A percentile compares a stretch with the other conserved stretches of the same genome.
Conservation (phyloP, 2,329 filamentous ascomycete species). For the Coccinonectria pachysandricola region DNA sequence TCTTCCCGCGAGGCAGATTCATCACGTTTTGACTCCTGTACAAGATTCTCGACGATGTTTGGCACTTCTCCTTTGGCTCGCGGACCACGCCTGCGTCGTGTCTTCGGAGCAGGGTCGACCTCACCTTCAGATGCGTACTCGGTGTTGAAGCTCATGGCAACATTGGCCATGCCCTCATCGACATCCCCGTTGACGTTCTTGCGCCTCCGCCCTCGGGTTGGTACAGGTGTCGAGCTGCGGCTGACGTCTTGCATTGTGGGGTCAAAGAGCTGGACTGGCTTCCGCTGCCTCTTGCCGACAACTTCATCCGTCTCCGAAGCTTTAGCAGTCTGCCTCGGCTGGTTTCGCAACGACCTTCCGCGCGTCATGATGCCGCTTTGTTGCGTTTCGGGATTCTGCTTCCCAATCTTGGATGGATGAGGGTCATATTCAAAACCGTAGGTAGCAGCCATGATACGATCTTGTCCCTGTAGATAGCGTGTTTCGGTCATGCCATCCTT, state of each 20-base stretch:
- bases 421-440: conserved; percentile 54
- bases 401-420: conserved; percentile 45
- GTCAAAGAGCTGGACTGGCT: conserved; percentile 40
- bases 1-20: conserved; percentile 11
- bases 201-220: conserved; percentile 22
- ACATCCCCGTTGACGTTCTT: conserved; percentile 21
- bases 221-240: conserved; percentile 40
- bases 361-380: conserved; percentile 40
- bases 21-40: conserved; percentile 10
- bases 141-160: conserved; percentile 24
- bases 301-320: conserved; percentile 44
- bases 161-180: conserved; percentile 17
- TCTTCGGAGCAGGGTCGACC: conserved; percentile 16
- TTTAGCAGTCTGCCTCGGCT: conserved; percentile 47
- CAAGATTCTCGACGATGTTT: conserved; percentile 17
- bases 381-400: conserved; percentile 48
- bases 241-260: conserved; percentile 40
- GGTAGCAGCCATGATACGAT: conserved; percentile 46
- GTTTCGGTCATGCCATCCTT: conserved; percentile 34
- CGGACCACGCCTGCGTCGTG: conserved; percentile 21
- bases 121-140: conserved; percentile 24
- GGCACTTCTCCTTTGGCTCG: conserved; percentile 15
- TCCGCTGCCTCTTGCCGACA: conserved; percentile 43
- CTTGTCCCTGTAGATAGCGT: conserved; percentile 40
- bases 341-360: conserved; percentile 43